Base-by-base conservation (phyloP, 306 rosid genomes). In the Vigna unguiculata region DNA sequence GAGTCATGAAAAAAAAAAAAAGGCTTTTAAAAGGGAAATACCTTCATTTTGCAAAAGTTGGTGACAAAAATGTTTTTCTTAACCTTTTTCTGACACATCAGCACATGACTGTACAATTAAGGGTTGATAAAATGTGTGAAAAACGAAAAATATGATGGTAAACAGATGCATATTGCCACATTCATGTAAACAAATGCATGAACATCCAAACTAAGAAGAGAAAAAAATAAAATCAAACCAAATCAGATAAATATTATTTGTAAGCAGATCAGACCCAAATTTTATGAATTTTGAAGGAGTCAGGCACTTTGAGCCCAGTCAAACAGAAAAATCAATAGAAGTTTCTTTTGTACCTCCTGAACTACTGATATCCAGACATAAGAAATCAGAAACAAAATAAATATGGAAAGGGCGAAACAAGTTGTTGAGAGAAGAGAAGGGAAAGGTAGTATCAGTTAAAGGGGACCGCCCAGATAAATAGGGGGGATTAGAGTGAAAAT, bases 321-420 rank as follows among this genome's bases (percentile, higher is more conserved):
- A 48, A 58, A 69, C 60, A 63, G 30, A 52, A 60, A 45, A 47
- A 72, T 7, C 55, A 59, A 51, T 12, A 10, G 13, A 7, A 36
- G 43, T 32, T 7, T 32, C 52, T 15, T n/a, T 40, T 9, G 54
- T 3, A 0, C 15, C 48, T 3, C 15, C 16, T 11, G 45, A 43
- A 52, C 36, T 30, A 46, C 47, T 30, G 15, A 55, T 38, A 72
- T 78, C 46, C 51, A 73, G 67, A 69, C 40, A 65, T 46, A 72
- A 59, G 34, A 71, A 57, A 20, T 58, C 45, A 21, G 41, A 14
- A 55, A 11, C 3, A 15, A 40, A 30, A 65, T 5, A 32, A 67
- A 36, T 21, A 60, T 30, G 51, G 71, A 25, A 74, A 17, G 8
- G 59, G 53, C 24, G 21, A 21, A 61, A 59, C 85, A 16, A 41